Base-by-base conservation (phyloP, 371 early-diverging fungal species). In the Mucor irregularis region DNA sequence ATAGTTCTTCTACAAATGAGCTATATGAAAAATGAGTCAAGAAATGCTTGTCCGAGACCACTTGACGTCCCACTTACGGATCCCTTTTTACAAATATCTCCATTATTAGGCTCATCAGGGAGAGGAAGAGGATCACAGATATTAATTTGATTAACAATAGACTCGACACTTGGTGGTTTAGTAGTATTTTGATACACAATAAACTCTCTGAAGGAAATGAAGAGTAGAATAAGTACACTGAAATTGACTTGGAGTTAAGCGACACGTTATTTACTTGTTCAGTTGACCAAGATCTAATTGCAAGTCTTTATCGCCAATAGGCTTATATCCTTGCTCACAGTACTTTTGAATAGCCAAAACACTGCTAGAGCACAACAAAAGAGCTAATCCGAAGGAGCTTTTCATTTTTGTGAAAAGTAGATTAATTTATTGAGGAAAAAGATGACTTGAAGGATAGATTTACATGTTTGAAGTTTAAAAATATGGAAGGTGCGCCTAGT, bases 261-360 rank as follows among this genome's bases (percentile, higher is more conserved):
- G 44, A 14, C 5, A n/a, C n/a, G n/a, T 11, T 5, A 0, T 22
- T 58, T 69, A 69, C 69, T 56, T 58, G 56, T 64, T 69, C 5
- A 69, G 40, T 35, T 58, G 55, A 7, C 58, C 52, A 22, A 69
- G 45, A 53, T 69, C 69, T 9, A 69, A 45, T 24, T 58, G 49
- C 5, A 53, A 56, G 24, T 55, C 45, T 26, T 52, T 58, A 21
- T 56, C 62, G 9, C 21, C 49, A 29, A 62, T 53, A 29, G 66
- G 62, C 14, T 69, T 65, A 45, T 47, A 69, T n/a, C 58, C 65
- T 19, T 53, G 40, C 19, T 65, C 49, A 37, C 69, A 69, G 24
- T 62, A 69, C 17, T 52, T 42, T 28, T 65, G 69, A 16, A 62
- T 29, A 16, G 69, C 56, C 17, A 56, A 28, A 11, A 42, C 59